Evolutionary conservation across 225 moss, liverwort and hornwort genomes (phyloP).

Genomic region (Polytrichum commune): DNA sequence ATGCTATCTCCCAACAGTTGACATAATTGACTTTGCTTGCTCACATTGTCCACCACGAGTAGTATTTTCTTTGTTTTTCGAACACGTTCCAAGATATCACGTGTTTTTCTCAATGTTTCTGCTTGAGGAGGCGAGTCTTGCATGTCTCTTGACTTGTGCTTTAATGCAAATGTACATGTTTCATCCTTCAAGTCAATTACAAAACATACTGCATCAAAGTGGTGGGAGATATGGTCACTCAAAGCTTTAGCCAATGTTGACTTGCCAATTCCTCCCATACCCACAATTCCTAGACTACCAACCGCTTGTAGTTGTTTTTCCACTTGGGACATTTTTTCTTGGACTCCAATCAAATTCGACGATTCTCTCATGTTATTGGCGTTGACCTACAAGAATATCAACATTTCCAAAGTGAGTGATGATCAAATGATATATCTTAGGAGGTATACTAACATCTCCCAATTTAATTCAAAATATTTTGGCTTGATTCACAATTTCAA

Average conservation of each 20-base stretch:
- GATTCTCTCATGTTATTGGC: background rate
- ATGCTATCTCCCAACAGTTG: background rate
- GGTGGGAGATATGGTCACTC: background rate
- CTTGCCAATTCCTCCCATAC: background rate
- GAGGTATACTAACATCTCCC: background rate
- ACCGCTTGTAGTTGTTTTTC: background rate
- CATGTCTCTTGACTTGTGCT: background rate
- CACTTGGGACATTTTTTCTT: background rate
- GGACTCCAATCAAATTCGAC: background rate
- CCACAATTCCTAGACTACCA: background rate
- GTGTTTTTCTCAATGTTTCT: background rate
- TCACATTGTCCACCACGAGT: background rate
- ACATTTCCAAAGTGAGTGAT: background rate
- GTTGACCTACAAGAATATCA: background rate
- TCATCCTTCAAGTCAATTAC: background rate
- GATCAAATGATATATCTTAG: background rate
- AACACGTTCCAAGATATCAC: background rate
- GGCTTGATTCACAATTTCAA: background rate
- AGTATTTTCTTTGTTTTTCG: background rate
- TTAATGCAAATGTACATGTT: background rate
- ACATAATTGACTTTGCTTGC: background rate
- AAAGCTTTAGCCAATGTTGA: background rate
- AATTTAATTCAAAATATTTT: background rate
- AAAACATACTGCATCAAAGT: background rate
- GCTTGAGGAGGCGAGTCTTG: background rate